Percentiles rank a stretch among this genome's conserved stretches.
phyloP scores from a whole-genome alignment of 1,284 basidiomycete species.

The Rhodotorula sp. region DNA sequence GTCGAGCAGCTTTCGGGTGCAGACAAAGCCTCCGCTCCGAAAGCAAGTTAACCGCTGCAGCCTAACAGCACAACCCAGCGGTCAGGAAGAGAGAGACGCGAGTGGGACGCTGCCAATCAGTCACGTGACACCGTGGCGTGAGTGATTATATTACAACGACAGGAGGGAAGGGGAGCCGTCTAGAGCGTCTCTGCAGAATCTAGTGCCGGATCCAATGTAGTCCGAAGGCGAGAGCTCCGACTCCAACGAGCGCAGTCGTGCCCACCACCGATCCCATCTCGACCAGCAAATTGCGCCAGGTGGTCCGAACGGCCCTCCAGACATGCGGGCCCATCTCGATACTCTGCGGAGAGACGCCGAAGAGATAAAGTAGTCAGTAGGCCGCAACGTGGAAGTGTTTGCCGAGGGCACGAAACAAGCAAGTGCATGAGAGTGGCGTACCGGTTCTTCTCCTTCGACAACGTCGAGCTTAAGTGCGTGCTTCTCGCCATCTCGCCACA shows the following conservation, averaged over 20 bases:
- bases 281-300: constrained; percentile 20
- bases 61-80: not conserved
- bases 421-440: not conserved
- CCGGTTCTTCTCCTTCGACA: constrained; percentile 36
- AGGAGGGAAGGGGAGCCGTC: not conserved
- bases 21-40: too few relatives aligned
- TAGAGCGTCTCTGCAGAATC: not conserved
- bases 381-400: not conserved
- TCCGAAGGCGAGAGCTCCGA: not conserved
- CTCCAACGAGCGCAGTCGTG: not conserved
- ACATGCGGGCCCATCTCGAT: constrained; percentile 17
- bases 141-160: constrained; percentile 3
- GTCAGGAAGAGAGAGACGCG: not conserved
- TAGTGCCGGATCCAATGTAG: not conserved
- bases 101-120: not conserved
- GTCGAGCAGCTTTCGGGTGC: too few relatives aligned
- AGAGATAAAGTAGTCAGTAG: not conserved
- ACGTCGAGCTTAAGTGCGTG: constrained; percentile 35
- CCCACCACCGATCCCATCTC: constrained; percentile 15
- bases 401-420: not conserved
- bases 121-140: not conserved
- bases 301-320: not conserved
- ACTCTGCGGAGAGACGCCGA: not conserved
- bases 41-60: not conserved
- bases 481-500: constrained; percentile 32